Evolutionary conservation across 441 rosid genomes (phyloP).

Genomic region (Biscutella laevigata): DNA sequence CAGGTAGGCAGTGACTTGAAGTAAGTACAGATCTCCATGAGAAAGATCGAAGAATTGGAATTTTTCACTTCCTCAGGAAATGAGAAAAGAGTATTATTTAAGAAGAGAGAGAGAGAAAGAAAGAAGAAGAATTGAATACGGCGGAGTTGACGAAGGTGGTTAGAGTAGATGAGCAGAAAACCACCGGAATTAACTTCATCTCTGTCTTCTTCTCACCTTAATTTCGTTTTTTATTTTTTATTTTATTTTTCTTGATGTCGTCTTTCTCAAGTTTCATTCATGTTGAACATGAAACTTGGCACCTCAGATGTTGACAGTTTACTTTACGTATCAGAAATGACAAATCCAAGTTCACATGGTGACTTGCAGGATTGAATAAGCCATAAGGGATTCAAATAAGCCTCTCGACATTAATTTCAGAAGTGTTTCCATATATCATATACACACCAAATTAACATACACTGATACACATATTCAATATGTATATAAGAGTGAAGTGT

Average conservation of each 20-base stretch:
- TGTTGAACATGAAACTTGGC: conserved; percentile 10
- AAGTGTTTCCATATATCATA: not conserved
- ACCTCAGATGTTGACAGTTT: not conserved
- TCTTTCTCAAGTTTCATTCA: not conserved
- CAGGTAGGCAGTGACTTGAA: conserved; percentile 61
- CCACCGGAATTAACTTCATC: conserved; percentile 34
- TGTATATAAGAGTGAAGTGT: not conserved
- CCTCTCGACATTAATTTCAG: not conserved
- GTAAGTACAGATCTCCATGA: conserved; percentile 50
- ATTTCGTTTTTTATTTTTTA: not conserved
- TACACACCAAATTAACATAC: not conserved
- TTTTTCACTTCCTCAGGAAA: too few relatives aligned
- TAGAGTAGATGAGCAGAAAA: conserved; percentile 53
- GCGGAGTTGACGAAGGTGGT: conserved; percentile 13
- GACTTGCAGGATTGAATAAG: too few relatives aligned
- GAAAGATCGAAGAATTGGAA: not conserved
- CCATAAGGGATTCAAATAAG: too few relatives aligned
- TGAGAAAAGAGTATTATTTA: conserved; percentile 5
- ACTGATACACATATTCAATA: conserved; percentile 9
- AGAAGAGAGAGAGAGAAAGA: not conserved
- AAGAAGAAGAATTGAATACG: conserved; percentile 6
- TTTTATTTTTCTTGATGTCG: not conserved
- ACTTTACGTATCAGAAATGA: not conserved
- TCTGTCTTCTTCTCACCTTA: not conserved
- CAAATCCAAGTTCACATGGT: not conserved